A percentile compares a stretch with the other conserved stretches of the same genome.
Conservation (phyloP, 208 protist species). For the Crithidia bombi region DNA sequence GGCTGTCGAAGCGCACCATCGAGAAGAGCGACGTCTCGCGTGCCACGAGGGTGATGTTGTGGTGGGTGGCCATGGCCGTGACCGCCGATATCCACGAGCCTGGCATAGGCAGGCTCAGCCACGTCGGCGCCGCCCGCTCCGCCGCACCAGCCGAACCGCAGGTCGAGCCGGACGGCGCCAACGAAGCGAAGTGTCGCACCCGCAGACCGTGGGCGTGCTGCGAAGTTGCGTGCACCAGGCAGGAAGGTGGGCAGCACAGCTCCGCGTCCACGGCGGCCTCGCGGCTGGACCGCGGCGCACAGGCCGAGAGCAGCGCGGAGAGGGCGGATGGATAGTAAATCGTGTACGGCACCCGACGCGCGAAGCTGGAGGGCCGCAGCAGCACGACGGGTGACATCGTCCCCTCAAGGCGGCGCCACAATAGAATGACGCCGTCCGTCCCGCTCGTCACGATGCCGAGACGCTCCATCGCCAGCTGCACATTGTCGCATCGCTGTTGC, state of each 20-base stretch:
- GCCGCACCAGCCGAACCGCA: neutral
- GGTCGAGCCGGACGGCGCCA: neutral
- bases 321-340: conserved; percentile 35
- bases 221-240: conserved; percentile 33
- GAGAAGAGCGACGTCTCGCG: conserved; percentile 28
- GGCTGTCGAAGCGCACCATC: conserved; percentile 9
- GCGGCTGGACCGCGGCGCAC: conserved; percentile 5
- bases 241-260: conserved; percentile 31
- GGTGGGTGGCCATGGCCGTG: conserved; percentile 25
- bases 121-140: conserved; percentile 35
- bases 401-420: conserved; percentile 52
- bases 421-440: conserved; percentile 52
- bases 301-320: conserved; percentile 25
- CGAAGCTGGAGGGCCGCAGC: conserved; percentile 30
- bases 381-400: conserved; percentile 38
- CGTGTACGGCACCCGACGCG: conserved; percentile 33
- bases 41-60: conserved; percentile 38
- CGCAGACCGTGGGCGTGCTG: conserved; percentile 21
- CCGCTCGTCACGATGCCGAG: conserved; percentile 74
- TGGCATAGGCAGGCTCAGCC: conserved; percentile 29
- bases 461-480: conserved; percentile 39
- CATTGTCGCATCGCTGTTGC: neutral
- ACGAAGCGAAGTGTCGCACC: conserved; percentile 24
- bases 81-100: conserved; percentile 20
- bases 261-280: conserved; percentile 31